Percentiles rank a stretch among this genome's conserved stretches.
These are phyloP conservation scores for Cystobasidium slooffiae DNA, from an alignment of 1,284 basidiomycete genomes.

Conservation along the genomic window DNA sequence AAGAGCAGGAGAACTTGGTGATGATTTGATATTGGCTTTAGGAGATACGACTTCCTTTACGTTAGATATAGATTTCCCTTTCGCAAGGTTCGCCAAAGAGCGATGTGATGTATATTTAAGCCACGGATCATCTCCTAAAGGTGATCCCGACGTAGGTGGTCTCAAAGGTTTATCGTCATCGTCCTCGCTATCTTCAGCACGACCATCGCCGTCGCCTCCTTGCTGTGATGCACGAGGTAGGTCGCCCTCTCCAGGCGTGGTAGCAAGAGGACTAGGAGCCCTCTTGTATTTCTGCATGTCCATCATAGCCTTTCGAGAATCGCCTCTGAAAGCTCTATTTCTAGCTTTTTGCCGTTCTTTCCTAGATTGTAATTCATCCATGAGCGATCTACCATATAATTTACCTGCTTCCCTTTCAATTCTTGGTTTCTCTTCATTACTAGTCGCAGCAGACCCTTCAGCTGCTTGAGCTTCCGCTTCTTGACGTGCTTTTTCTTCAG, in stretches of 20 bases:
- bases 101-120: constrained; percentile 31
- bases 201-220: constrained; percentile 17
- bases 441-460: neutral
- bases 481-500: constrained; percentile 15
- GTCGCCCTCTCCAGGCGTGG: neutral
- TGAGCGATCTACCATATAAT: constrained; percentile 35
- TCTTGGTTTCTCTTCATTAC: constrained; percentile 16
- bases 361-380: constrained; percentile 33
- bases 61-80: neutral
- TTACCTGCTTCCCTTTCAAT: constrained; percentile 38
- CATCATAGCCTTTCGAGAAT: constrained; percentile 39
- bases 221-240: neutral
- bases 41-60: neutral
- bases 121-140: constrained; percentile 28
- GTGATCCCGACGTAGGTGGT: neutral
- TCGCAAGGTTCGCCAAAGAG: constrained; percentile 30
- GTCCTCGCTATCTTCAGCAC: constrained; percentile 42
- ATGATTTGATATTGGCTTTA: neutral
- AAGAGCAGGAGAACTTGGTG: neutral
- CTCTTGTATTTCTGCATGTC: constrained; percentile 19
- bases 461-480: neutral
- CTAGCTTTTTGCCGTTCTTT: constrained; percentile 33
- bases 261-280: constrained; percentile 25
- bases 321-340: constrained; percentile 35
- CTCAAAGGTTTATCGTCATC: constrained; percentile 42